A percentile compares a stretch with the other conserved stretches of the same genome.
phyloP scores from a whole-genome alignment of 228 moss, liverwort and hornwort genomes.

The Sphagnum fallax region DNA sequence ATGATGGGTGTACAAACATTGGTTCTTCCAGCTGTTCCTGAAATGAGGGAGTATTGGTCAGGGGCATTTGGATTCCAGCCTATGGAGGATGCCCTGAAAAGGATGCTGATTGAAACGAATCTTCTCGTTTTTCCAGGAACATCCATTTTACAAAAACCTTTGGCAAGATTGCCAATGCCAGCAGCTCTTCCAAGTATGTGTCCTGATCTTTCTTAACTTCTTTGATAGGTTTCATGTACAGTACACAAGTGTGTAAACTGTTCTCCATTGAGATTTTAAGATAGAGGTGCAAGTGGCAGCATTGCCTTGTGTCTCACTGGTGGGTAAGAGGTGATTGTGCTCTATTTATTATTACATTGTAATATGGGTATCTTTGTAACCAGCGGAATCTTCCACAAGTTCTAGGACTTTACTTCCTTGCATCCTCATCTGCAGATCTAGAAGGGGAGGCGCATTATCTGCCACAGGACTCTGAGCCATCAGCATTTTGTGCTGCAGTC shows the following conservation, averaged over 20 bases:
- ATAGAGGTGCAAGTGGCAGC: too few relatives aligned
- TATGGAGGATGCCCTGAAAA: constrained; percentile 50
- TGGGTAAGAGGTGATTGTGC: too few relatives aligned
- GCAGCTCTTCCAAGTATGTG: too few relatives aligned
- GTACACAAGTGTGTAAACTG: too few relatives aligned
- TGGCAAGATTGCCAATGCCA: not conserved
- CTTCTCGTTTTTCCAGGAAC: constrained; percentile 97
- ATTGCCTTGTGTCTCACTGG: too few relatives aligned
- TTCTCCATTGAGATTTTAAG: too few relatives aligned
- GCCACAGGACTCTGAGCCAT: not conserved
- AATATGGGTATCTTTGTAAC: not conserved
- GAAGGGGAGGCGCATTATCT: too few relatives aligned
- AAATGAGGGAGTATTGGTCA: constrained; percentile 75
- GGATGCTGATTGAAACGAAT: constrained; percentile 65
- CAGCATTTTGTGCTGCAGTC: not conserved
- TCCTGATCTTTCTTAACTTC: too few relatives aligned
- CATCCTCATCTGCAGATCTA: not conserved
- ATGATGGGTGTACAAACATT: constrained; percentile 64
- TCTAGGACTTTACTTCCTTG: not conserved
- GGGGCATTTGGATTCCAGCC: constrained; percentile 71
- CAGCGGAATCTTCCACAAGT: not conserved
- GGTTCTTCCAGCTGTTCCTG: constrained; percentile 90
- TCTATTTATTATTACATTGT: too few relatives aligned
- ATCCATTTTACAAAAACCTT: constrained; percentile 54
- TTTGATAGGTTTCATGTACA: too few relatives aligned